These are phyloP conservation scores for Camelina laxa DNA, from an alignment of 345 rosid genomes.

Conservation along the genomic window DNA sequence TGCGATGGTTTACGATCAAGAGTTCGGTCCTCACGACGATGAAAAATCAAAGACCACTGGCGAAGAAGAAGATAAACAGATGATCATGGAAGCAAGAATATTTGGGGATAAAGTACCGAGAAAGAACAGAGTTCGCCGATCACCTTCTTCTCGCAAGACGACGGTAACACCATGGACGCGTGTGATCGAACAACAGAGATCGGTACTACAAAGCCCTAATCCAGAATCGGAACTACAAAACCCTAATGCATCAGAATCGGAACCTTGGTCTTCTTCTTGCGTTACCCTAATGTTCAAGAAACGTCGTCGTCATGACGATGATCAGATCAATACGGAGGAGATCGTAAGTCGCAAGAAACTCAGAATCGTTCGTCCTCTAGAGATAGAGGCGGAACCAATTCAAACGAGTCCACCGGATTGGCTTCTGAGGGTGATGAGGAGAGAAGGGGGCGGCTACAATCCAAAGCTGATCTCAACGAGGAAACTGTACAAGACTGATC, in stretches of 20 bases:
- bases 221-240: too few relatives aligned
- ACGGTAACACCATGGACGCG: background rate
- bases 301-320: too few relatives aligned
- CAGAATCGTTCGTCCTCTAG: background rate
- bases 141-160: background rate
- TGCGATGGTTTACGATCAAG: too few relatives aligned
- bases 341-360: background rate
- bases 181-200: background rate
- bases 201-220: too few relatives aligned
- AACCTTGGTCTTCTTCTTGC: constrained; percentile 5
- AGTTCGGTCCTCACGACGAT: too few relatives aligned
- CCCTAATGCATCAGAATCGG: background rate
- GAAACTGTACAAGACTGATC: background rate
- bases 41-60: too few relatives aligned
- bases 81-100: background rate
- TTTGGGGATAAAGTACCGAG: background rate
- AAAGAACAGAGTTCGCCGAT: background rate
- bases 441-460: background rate
- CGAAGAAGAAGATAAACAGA: too few relatives aligned
- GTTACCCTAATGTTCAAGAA: background rate
- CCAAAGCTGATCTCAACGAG: constrained; percentile 5
- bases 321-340: background rate
- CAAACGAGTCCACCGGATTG: background rate
- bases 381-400: background rate
- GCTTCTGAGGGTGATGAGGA: constrained; percentile 3